A percentile compares a stretch with the other conserved stretches of the same genome.
These are phyloP conservation scores for Halophytophthora batemanensis DNA, from an alignment of 352 stramenopile genomes.

Conservation along the genomic window DNA sequence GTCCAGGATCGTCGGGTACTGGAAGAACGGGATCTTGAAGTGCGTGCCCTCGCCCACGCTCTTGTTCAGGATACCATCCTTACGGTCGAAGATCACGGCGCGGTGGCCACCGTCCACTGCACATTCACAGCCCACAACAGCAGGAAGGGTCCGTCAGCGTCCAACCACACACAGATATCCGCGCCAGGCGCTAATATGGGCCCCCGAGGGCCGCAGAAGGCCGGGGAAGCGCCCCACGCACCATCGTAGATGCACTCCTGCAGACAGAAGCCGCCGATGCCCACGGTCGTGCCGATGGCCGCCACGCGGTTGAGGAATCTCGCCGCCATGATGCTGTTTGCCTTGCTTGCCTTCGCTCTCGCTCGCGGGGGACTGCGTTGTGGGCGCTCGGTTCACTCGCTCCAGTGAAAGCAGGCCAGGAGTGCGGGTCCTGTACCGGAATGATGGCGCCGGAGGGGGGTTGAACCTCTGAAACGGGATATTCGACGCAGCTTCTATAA, in stretches of 20 bases:
- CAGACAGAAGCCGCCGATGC: slow-evolving; percentile 59
- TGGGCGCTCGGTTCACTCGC: too few species aligned
- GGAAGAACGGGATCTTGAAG: slow-evolving; percentile 98
- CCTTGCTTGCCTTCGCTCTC: slow-evolving; percentile 9
- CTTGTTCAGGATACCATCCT: slow-evolving; percentile 96
- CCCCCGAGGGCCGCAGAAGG: not conserved
- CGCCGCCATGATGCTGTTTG: slow-evolving; percentile 47
- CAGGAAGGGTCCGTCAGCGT: not conserved
- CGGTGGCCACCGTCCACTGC: slow-evolving; percentile 97
- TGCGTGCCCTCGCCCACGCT: slow-evolving; percentile 97
- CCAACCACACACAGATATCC: not conserved
- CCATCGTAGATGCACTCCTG: slow-evolving; percentile 86
- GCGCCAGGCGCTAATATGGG: not conserved
- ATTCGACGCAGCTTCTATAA: not conserved
- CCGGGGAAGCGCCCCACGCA: slow-evolving; percentile 24
- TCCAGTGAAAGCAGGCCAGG: too few species aligned
- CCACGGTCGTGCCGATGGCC: slow-evolving; percentile 49
- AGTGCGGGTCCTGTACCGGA: not conserved
- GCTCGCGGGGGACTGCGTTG: not conserved
- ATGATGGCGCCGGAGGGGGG: slow-evolving; percentile 5
- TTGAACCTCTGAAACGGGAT: slow-evolving; percentile 5
- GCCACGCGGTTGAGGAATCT: slow-evolving; percentile 77
- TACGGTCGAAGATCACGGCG: slow-evolving; percentile 99
- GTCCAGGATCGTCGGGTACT: slow-evolving; percentile 98
- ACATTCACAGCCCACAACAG: slow-evolving; percentile 10